Base-by-base conservation (phyloP, 495 filamentous ascomycete species). In the Venustampulla echinocandica region DNA sequence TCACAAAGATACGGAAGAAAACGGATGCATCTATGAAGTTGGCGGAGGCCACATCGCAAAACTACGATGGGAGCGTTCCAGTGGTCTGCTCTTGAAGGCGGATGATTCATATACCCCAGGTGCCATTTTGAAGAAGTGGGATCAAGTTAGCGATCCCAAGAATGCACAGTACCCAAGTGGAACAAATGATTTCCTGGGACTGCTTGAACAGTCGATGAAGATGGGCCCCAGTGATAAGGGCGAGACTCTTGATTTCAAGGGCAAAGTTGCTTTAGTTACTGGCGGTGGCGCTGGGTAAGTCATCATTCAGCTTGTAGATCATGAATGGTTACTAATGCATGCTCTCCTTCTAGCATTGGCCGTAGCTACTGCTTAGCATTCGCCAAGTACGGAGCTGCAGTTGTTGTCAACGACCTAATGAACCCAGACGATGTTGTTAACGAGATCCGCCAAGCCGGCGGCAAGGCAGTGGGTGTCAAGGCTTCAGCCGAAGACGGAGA, bases 1-100 rank as follows among this genome's bases (percentile, higher is more conserved):
- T 10, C 92, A 97, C 76, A 81, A 86, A 53, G 95, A 95, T 70
- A 81, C 76, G 2, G 69, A 66, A 36, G 92, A 97, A 71, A 86
- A 75, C 15, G 93, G 93, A 51, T 70, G 79, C 28, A 95, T 97
- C 63, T 98, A 85, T 61, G 92, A 98, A 66, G 87, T 85, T 43
- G 92, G 92, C 44, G 92, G 87, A 65, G 92, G 92, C 36, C 85
- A 94, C 67, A 69, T 94, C 27, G 86, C 92, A 46, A 98, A 97
- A 76, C 63, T 95, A 24, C 76, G 92, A 51, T 98, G 92, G 92
- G 89, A 98, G 73, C 83, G 92, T 19, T 80, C 93, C 37, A 87
- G 83, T 69, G 92, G 92, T 65, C 82, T 84, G 56, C 74, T 97
- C 32, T 77, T 95, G 48, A 94, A 94, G 75, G 79, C 87, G 28